These are phyloP conservation scores for Colletotrichum lentis DNA, from an alignment of 2,329 filamentous ascomycete genomes.

Conservation along the genomic window DNA sequence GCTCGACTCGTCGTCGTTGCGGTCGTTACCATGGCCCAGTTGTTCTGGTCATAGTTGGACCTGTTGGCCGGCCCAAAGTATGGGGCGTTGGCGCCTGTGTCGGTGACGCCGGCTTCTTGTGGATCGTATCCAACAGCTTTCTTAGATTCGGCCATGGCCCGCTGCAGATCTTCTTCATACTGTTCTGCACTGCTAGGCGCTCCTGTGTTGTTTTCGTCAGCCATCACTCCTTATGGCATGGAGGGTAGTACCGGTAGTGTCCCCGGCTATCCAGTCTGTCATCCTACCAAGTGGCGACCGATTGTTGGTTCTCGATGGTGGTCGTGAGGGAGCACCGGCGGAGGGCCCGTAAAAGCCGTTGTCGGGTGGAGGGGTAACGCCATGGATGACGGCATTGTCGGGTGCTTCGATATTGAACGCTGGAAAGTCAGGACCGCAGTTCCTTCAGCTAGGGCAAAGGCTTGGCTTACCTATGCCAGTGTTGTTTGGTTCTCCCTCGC, in stretches of 20 bases:
- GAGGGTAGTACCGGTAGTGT: conserved; percentile 40
- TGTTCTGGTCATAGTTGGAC: conserved; percentile 60
- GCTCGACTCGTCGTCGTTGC: conserved; percentile 43
- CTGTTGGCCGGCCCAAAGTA: conserved; percentile 69
- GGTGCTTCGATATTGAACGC: conserved; percentile 66
- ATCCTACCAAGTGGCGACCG: conserved; percentile 64
- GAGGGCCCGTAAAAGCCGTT: conserved; percentile 46
- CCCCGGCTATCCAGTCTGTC: conserved; percentile 56
- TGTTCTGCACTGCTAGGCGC: conserved; percentile 49
- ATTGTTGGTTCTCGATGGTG: conserved; percentile 67
- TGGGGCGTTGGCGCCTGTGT: conserved; percentile 49
- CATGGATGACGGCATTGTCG: conserved; percentile 54
- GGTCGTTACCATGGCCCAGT: conserved; percentile 67
- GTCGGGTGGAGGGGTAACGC: conserved; percentile 52
- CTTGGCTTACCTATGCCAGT: conserved; percentile 55
- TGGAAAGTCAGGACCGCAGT: conserved; percentile 40
- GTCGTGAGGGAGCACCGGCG: conserved; percentile 63
- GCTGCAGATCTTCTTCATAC: conserved; percentile 64
- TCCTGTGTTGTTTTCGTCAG: conserved; percentile 34
- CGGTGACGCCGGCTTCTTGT: conserved; percentile 62
- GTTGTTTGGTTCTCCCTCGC: conserved; percentile 58
- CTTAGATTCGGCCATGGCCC: conserved; percentile 65
- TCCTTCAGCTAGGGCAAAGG: not conserved
- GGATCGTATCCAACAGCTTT: conserved; percentile 50
- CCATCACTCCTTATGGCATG: conserved; percentile 31